Base-by-base conservation (phyloP, 768 basidiomycete species). In the Serendipita sp. region DNA sequence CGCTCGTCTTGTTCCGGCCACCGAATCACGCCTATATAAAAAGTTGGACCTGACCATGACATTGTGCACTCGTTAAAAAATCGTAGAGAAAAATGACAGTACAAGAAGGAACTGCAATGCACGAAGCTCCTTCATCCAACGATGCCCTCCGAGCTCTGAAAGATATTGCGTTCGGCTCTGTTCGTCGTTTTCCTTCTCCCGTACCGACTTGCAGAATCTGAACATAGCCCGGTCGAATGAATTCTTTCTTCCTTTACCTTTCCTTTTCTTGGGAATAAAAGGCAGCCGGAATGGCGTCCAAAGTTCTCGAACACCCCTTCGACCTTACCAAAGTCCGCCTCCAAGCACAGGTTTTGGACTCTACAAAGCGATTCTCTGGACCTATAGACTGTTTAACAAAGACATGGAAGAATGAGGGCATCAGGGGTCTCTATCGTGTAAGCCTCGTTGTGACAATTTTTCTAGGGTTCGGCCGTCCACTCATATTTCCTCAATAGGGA, bases 241-340 rank as follows among this genome's bases (percentile, higher is more conserved):
- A 23, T 0, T 23, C 23, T 18, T 46, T 46, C 45, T 46, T 46
- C 45, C 18, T 46, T 46, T 1, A 46, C 2, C 45, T 13, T 46
- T 46, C n/a, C n/a, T n/a, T n/a, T n/a, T n/a, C n/a, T n/a, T 46
- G 11, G 18, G 11, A 46, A 13, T 46, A 18, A 46, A 46, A 91
- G 90, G 75, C 84, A 64, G 90, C 93, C 64, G 94, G 94, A 30
- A 91, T 95, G 78, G 78, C 82, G 7, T 86, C 92, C 23, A 90
- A 91, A 74, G 77, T 92, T 15, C 85, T 96, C 67, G 93, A 95
- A 76, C 91, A 96, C 72, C 95, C 23, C 95, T 0, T 92, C 95
- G 70, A 94, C 97, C 74, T 81, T 98, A 41, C 88, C 91, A 65
- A 97, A 96, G 94, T 96, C 66, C 83, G 94, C 58, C 79, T 98